Conservation (phyloP, 2,329 filamentous ascomycete species). For the Penicillium freii region DNA sequence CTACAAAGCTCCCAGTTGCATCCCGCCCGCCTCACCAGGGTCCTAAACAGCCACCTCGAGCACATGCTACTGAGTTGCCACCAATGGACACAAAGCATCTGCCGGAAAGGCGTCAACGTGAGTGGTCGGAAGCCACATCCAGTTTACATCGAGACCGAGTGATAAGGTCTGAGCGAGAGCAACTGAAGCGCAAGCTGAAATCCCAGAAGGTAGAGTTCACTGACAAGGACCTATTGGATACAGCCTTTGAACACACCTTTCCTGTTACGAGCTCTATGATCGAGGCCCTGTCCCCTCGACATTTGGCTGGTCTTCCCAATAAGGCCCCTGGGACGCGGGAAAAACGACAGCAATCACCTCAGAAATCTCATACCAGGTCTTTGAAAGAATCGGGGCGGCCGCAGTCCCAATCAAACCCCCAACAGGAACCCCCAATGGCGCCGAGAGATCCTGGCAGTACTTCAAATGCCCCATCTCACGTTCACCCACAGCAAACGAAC, state of each 20-base stretch:
- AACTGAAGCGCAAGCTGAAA: background rate
- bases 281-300: background rate
- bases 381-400: background rate
- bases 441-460: too few relatives aligned
- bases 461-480: background rate
- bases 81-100: background rate
- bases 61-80: background rate
- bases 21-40: background rate
- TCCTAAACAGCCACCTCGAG: background rate
- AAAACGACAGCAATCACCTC: background rate
- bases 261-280: background rate
- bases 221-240: background rate
- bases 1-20: background rate
- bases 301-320: background rate
- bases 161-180: background rate
- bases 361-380: background rate
- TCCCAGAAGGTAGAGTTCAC: background rate
- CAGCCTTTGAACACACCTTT: background rate
- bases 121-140: background rate
- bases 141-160: background rate
- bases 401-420: background rate
- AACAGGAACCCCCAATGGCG: background rate
- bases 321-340: background rate
- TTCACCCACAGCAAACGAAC: background rate
- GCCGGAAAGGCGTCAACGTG: background rate